phyloP scores from a whole-genome alignment of 1,284 basidiomycete genomes.

The Lentinus polychrous region DNA sequence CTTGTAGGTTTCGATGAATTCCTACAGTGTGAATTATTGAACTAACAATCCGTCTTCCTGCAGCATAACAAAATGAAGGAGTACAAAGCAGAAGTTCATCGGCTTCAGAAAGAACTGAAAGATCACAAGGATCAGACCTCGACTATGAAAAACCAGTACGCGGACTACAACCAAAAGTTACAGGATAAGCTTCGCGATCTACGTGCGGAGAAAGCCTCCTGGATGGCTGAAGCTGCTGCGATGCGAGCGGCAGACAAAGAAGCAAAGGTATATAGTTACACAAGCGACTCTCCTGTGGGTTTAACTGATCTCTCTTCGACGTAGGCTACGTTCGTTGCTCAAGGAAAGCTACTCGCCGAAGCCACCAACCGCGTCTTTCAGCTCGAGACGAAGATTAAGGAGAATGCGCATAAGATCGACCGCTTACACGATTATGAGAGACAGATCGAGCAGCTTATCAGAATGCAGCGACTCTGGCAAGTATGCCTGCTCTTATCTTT shows the following conservation, averaged over 20 bases:
- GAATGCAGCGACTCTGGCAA: conserved; percentile 66
- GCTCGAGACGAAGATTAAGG: conserved; percentile 60
- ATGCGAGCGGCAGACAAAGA: conserved; percentile 63
- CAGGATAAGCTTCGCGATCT: conserved; percentile 60
- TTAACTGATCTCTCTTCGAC: neutral
- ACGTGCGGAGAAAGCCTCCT: conserved; percentile 61
- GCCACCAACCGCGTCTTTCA: conserved; percentile 53
- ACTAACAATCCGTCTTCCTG: neutral
- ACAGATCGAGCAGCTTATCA: conserved; percentile 65
- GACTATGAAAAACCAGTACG: conserved; percentile 57
- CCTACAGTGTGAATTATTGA: neutral
- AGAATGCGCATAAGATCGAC: conserved; percentile 67
- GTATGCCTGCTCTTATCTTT: conserved; percentile 12
- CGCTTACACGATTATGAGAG: conserved; percentile 65
- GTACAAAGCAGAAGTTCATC: conserved; percentile 57
- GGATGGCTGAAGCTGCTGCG: conserved; percentile 53
- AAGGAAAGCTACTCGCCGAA: conserved; percentile 56
- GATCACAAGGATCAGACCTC: conserved; percentile 60
- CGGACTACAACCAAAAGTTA: conserved; percentile 66
- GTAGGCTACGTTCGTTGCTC: conserved; percentile 62
- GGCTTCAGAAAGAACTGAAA: conserved; percentile 53
- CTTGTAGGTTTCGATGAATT: conserved; percentile 41
- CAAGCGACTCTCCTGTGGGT: neutral
- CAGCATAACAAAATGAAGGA: conserved; percentile 75
- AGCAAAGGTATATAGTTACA: conserved; percentile 37